Evolutionary conservation across 306 rosid genomes (phyloP).

Genomic region (Geum urbanum): DNA sequence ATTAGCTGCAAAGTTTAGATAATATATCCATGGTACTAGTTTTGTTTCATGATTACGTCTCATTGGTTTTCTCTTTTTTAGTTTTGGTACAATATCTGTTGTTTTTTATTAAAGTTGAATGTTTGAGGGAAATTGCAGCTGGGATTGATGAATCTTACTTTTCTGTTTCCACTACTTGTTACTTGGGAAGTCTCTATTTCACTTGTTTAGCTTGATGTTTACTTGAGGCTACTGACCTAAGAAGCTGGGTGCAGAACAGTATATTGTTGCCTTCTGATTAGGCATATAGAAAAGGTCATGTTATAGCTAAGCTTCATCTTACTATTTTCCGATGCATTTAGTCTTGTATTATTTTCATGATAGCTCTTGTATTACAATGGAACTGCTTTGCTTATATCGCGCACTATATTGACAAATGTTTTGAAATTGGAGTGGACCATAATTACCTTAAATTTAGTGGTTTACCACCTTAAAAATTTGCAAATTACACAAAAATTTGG

Average conservation of each 20-base stretch:
- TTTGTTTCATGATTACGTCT: not conserved
- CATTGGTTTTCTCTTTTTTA: not conserved
- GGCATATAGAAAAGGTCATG: not conserved
- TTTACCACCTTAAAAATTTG: too few relatives aligned
- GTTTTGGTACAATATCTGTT: too few relatives aligned
- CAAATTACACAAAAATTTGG: too few relatives aligned
- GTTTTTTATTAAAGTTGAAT: not conserved
- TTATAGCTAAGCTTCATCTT: not conserved
- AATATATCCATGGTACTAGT: not conserved
- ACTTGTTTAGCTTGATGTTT: not conserved
- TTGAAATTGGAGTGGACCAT: too few relatives aligned
- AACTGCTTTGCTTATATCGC: too few relatives aligned
- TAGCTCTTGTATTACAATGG: too few relatives aligned
- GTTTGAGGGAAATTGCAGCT: not conserved
- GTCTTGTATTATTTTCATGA: too few relatives aligned
- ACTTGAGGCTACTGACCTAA: not conserved
- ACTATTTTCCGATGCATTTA: too few relatives aligned
- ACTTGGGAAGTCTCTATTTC: not conserved
- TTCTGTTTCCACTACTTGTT: not conserved
- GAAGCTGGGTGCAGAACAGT: not conserved
- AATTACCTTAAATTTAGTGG: too few relatives aligned
- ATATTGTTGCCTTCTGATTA: not conserved
- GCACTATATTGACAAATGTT: too few relatives aligned
- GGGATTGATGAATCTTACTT: not conserved
- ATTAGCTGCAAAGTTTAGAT: slow-evolving; percentile 3